These are phyloP conservation scores for Tetradesmus obliquus DNA, from an alignment of 139 green algal genomes.

Conservation along the genomic window DNA sequence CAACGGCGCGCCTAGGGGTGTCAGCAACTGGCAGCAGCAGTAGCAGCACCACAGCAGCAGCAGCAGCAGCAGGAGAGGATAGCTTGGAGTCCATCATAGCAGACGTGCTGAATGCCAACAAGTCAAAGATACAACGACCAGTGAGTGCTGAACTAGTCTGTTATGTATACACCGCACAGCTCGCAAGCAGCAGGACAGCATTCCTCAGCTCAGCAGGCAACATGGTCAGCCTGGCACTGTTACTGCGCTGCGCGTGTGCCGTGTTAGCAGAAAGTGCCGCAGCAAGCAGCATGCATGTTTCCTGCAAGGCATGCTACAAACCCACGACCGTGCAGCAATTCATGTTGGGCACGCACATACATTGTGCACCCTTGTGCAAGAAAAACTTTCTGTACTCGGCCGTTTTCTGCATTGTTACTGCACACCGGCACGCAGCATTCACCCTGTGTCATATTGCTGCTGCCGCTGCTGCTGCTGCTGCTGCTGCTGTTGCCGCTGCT, in stretches of 20 bases:
- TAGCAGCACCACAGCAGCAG: neutral
- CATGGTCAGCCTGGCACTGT: neutral
- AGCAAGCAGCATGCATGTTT: neutral
- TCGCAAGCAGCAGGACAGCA: neutral
- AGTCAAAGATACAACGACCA: constrained; percentile 13
- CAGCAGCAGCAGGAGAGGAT: constrained; percentile 1
- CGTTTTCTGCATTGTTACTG: neutral
- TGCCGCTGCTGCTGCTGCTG: neutral
- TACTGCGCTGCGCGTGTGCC: neutral
- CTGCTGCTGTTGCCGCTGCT: neutral
- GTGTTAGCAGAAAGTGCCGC: neutral
- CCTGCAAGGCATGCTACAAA: neutral
- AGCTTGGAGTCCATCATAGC: constrained; percentile 19
- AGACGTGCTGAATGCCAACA: constrained; percentile 37
- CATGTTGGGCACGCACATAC: neutral
- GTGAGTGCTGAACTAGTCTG: neutral
- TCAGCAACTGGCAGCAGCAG: neutral
- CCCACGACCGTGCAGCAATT: neutral
- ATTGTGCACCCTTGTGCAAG: neutral
- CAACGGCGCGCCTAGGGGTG: neutral
- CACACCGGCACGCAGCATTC: no score
- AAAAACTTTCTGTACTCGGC: neutral
- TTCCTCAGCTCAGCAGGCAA: neutral
- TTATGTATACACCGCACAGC: neutral
- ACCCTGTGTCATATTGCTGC: neutral